These are phyloP conservation scores for Pisolithus albus DNA, from an alignment of 768 basidiomycete genomes.

Conservation along the genomic window DNA sequence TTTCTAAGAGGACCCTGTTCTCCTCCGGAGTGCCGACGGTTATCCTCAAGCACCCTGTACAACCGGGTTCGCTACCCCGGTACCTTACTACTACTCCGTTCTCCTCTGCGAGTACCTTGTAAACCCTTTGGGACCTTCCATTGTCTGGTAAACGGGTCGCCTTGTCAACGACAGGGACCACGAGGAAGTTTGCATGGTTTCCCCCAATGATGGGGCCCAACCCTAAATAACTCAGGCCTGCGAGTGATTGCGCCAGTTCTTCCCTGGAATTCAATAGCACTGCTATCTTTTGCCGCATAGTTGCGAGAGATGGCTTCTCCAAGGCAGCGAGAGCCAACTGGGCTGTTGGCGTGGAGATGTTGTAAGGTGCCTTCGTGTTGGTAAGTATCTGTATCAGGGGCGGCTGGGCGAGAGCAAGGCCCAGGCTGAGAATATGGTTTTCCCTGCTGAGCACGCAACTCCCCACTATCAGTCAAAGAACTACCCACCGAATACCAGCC, in stretches of 20 bases:
- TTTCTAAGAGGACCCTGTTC: slow-evolving; percentile 52
- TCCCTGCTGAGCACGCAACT: background rate
- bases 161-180: slow-evolving; percentile 65
- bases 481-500: slow-evolving; percentile 81
- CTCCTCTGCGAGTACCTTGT: slow-evolving; percentile 78
- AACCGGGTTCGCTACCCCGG: slow-evolving; percentile 81
- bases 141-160: slow-evolving; percentile 44
- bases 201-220: slow-evolving; percentile 69
- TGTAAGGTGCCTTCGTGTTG: slow-evolving; percentile 98
- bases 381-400: slow-evolving; percentile 84
- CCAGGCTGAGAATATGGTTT: slow-evolving; percentile 48
- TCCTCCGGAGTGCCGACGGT: slow-evolving; percentile 85
- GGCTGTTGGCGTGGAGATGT: slow-evolving; percentile 87
- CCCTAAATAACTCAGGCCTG: slow-evolving; percentile 41
- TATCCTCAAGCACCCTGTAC: slow-evolving; percentile 79
- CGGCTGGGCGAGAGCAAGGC: slow-evolving; percentile 84
- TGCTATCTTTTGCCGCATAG: slow-evolving; percentile 60
- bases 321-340: slow-evolving; percentile 75
- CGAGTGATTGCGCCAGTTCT: slow-evolving; percentile 45
- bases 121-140: slow-evolving; percentile 53
- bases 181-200: slow-evolving; percentile 85
- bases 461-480: background rate
- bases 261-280: slow-evolving; percentile 55
- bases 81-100: slow-evolving; percentile 86
- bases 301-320: slow-evolving; percentile 49